phyloP scores from a whole-genome alignment of 2,329 filamentous ascomycete genomes.

The Ilyonectria destructans region DNA sequence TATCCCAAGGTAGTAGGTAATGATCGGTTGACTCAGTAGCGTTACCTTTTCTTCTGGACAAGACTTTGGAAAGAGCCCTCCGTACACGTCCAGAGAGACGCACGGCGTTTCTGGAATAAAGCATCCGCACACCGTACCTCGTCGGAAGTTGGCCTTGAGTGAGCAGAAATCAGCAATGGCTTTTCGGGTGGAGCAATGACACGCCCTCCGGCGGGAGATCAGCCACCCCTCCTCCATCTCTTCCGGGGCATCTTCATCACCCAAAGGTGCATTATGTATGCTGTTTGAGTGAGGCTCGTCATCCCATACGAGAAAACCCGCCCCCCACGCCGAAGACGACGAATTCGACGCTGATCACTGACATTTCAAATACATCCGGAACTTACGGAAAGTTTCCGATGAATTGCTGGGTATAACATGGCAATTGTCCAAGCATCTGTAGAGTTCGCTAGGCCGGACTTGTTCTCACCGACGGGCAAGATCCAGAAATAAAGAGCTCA shows the following conservation, averaged over 20 bases:
- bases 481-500: constrained; percentile 38
- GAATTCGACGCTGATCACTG: not conserved
- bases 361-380: not conserved
- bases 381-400: constrained; percentile 18
- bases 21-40: too few relatives aligned
- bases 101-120: not conserved
- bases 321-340: not conserved
- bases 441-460: constrained; percentile 8
- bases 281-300: not conserved
- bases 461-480: constrained; percentile 32
- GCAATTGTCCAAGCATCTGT: constrained; percentile 14
- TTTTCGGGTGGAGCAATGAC: constrained; percentile 21
- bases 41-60: too few relatives aligned
- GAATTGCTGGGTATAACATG: not conserved
- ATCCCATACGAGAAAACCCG: not conserved
- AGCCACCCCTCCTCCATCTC: constrained; percentile 39
- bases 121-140: too few relatives aligned
- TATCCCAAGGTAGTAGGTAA: too few relatives aligned
- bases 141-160: constrained; percentile 6
- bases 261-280: not conserved
- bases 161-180: constrained; percentile 10
- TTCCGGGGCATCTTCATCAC: constrained; percentile 1
- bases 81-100: too few relatives aligned
- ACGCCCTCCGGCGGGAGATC: constrained; percentile 38
- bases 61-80: too few relatives aligned